Percentiles rank a stretch among this genome's conserved stretches.
Evolutionary conservation across 2,329 filamentous ascomycete genomes (phyloP).

Genomic region (Coniochaeta sp.): DNA sequence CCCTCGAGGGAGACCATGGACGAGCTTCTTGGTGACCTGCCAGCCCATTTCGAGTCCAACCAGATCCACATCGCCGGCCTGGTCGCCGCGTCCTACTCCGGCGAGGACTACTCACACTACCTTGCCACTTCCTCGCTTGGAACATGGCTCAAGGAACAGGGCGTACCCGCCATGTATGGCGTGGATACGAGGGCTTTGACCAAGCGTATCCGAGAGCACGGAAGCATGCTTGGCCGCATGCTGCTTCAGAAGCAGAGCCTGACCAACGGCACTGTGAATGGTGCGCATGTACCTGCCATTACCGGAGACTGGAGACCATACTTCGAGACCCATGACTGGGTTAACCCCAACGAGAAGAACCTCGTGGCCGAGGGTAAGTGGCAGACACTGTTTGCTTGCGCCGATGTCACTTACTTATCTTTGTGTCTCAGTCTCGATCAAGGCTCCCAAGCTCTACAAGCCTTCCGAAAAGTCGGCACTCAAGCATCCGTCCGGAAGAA

Average conservation of each 20-base stretch:
- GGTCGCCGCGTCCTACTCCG: conserved; percentile 83
- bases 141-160: conserved; percentile 93
- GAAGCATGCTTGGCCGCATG: conserved; percentile 93
- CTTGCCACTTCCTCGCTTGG: conserved; percentile 86
- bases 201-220: conserved; percentile 87
- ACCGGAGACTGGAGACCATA: conserved; percentile 39
- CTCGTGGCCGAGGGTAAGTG: conserved; percentile 86
- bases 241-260: conserved; percentile 58
- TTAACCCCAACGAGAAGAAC: conserved; percentile 87
- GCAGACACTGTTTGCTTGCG: conserved; percentile 10
- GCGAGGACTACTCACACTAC: conserved; percentile 93
- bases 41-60: conserved; percentile 86
- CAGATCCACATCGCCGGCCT: conserved; percentile 93
- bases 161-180: conserved; percentile 87
- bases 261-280: conserved; percentile 33
- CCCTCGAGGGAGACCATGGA: conserved; percentile 81
- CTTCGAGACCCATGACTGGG: conserved; percentile 82
- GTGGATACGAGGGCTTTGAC: conserved; percentile 91
- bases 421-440: conserved; percentile 68
- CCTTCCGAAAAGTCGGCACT: conserved; percentile 65
- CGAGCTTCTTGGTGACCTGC: conserved; percentile 75
- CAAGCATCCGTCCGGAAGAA: conserved; percentile 81
- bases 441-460: conserved; percentile 76
- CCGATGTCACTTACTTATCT: conserved; percentile 24
- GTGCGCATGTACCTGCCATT: conserved; percentile 31